These are phyloP conservation scores for Stenocarpella maydis DNA, from an alignment of 2,329 filamentous ascomycete genomes.

Conservation along the genomic window DNA sequence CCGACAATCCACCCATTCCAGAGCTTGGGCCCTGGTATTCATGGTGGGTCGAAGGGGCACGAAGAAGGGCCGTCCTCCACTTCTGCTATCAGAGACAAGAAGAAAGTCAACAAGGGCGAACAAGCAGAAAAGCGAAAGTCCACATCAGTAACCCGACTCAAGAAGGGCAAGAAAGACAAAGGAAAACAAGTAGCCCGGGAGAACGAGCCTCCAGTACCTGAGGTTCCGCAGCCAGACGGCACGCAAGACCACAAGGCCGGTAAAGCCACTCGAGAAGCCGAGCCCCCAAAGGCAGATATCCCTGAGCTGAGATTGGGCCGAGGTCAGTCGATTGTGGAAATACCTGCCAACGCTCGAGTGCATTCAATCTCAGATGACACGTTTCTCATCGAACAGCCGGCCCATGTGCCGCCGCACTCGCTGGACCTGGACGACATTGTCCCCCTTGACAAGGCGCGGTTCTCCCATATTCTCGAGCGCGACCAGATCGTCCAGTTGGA, in stretches of 20 bases:
- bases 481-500: constrained; percentile 20
- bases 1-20: background rate
- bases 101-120: background rate
- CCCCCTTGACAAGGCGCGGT: background rate
- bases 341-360: constrained; percentile 22
- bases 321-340: constrained; percentile 15
- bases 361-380: constrained; percentile 30
- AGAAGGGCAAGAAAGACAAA: constrained; percentile 5
- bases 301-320: background rate
- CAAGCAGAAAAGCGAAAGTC: constrained; percentile 6
- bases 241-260: background rate
- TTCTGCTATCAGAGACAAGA: background rate
- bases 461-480: constrained; percentile 18
- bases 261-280: background rate
- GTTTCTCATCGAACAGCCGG: background rate
- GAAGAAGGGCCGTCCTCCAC: background rate
- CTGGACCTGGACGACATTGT: constrained; percentile 13
- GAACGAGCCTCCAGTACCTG: background rate
- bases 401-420: constrained; percentile 8
- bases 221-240: background rate
- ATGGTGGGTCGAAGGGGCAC: background rate
- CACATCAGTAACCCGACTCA: background rate
- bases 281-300: background rate
- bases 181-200: constrained; percentile 3
- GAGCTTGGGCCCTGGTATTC: background rate